Evolutionary conservation across 2,329 filamentous ascomycete species (phyloP).

Genomic region (Cercospora beticola): DNA sequence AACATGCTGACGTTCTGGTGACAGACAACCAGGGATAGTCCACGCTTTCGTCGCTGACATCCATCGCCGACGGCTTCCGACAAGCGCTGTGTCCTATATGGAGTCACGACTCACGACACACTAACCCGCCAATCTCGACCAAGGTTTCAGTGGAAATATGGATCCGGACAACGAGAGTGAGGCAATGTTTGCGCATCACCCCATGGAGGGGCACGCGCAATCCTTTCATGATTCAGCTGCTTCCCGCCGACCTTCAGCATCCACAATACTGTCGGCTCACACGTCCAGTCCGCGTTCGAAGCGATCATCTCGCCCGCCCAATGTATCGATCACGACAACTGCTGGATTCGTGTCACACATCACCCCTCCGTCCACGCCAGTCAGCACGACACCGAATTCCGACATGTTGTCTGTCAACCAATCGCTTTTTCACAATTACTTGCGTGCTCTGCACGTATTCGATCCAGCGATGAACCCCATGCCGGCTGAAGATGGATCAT

Average conservation of each 20-base stretch:
- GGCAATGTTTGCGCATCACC: slow-evolving; percentile 6
- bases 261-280: slow-evolving; percentile 6
- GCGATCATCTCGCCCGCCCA: slow-evolving; percentile 11
- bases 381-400: slow-evolving; percentile 19
- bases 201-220: slow-evolving; percentile 12
- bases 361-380: slow-evolving; percentile 25
- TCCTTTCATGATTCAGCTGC: slow-evolving; percentile 7
- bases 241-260: slow-evolving; percentile 13
- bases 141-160: background rate
- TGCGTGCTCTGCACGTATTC: slow-evolving; percentile 92
- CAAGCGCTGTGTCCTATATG: slow-evolving; percentile 2
- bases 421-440: slow-evolving; percentile 85
- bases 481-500: slow-evolving; percentile 64
- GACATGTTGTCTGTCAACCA: slow-evolving; percentile 32
- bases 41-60: background rate
- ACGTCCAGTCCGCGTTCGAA: slow-evolving; percentile 8
- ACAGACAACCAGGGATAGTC: background rate
- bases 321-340: slow-evolving; percentile 12
- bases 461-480: slow-evolving; percentile 66
- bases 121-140: background rate
- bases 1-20: slow-evolving; percentile 17
- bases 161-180: background rate
- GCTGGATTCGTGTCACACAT: slow-evolving; percentile 27
- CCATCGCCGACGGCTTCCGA: slow-evolving; percentile 4
- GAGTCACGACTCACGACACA: slow-evolving; percentile 6